A percentile compares a stretch with the other conserved stretches of the same genome.
Evolutionary conservation across 352 stramenopile genomes (phyloP).

Genomic region (Globisporangium uncinulatum): DNA sequence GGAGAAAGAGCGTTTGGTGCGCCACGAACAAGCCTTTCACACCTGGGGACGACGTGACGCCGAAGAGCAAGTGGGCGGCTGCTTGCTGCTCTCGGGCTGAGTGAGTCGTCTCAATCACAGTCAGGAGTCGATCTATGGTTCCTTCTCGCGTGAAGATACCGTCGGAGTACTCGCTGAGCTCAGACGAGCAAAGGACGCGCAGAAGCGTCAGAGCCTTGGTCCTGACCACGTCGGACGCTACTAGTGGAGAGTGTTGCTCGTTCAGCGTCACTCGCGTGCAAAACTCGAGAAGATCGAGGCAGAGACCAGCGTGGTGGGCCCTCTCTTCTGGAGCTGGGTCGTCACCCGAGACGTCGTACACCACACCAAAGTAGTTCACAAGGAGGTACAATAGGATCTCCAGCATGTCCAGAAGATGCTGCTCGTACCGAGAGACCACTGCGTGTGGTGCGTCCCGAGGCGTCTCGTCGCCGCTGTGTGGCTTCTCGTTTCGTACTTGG

Average conservation of each 20-base stretch:
- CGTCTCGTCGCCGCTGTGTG: not conserved
- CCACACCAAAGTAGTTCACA: constrained; percentile 12
- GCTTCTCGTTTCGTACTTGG: too few species aligned
- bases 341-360: constrained; percentile 4
- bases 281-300: constrained; percentile 5
- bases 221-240: constrained; percentile 16
- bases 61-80: constrained; percentile 17
- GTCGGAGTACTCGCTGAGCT: constrained; percentile 16
- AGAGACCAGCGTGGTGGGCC: constrained; percentile 5
- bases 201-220: constrained; percentile 18
- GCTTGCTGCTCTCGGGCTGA: constrained; percentile 18
- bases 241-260: constrained; percentile 7
- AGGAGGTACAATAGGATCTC: constrained; percentile 14
- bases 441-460: not conserved
- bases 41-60: constrained; percentile 14
- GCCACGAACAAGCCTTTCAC: constrained; percentile 15
- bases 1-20: constrained; percentile 9
- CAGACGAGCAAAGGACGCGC: constrained; percentile 24
- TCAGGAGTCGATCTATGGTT: constrained; percentile 21
- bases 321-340: constrained; percentile 3
- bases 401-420: constrained; percentile 9
- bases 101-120: constrained; percentile 20
- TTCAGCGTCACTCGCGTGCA: constrained; percentile 2
- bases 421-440: not conserved
- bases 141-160: constrained; percentile 17